phyloP scores from a whole-genome alignment of 2,329 filamentous ascomycete genomes.

The Trichoderma asperellum region DNA sequence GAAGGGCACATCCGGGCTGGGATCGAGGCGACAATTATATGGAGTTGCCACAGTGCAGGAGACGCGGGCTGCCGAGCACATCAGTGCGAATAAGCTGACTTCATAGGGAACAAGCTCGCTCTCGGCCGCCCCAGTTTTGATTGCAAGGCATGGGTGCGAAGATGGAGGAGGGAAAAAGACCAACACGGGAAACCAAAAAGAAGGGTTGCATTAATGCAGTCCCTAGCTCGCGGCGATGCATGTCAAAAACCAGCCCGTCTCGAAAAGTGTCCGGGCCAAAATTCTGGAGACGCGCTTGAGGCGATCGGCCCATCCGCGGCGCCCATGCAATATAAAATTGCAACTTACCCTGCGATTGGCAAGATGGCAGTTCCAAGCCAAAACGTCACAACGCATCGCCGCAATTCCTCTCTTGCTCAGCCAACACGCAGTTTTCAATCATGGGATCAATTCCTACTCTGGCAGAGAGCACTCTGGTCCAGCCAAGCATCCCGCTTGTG shows the following conservation, averaged over 20 bases:
- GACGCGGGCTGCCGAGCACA: not conserved
- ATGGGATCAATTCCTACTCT: conserved; percentile 12
- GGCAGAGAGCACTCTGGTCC: conserved; percentile 21
- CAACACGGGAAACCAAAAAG: conserved; percentile 2
- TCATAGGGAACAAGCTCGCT: conserved; percentile 14
- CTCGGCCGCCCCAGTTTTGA: conserved; percentile 24
- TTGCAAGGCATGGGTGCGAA: conserved; percentile 4
- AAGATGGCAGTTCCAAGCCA: not conserved
- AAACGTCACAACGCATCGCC: not conserved
- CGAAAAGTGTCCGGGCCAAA: conserved; percentile 13
- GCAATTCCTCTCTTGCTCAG: not conserved
- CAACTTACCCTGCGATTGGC: conserved; percentile 17
- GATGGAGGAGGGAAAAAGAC: not conserved
- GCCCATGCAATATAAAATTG: conserved; percentile 22
- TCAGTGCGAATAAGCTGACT: conserved; percentile 15
- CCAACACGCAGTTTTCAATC: not conserved
- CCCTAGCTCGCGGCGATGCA: conserved; percentile 10
- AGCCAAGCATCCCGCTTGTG: conserved; percentile 28
- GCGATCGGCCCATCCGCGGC: conserved; percentile 15
- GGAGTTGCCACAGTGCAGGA: conserved; percentile 21
- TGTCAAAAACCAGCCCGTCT: conserved; percentile 1
- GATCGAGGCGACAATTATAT: conserved; percentile 19
- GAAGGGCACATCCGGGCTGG: not conserved
- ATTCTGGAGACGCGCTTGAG: conserved; percentile 26
- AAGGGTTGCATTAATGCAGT: conserved; percentile 13